Conservation (phyloP, 805 yeast species). For the Kodamaea kaohsiungensis region DNA sequence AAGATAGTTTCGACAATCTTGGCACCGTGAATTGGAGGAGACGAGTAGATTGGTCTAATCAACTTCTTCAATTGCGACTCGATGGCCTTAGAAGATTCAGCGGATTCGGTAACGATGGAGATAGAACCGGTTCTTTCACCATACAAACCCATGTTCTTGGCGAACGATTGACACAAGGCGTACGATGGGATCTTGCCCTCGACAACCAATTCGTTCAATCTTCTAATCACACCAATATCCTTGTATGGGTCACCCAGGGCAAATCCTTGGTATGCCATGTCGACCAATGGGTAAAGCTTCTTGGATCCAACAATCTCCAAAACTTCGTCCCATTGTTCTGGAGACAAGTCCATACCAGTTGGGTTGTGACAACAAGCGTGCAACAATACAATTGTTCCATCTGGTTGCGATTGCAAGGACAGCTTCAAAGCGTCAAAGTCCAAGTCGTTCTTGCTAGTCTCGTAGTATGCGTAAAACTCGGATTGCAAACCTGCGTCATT, state of each 20-base stretch:
- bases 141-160: slow-evolving; percentile 51
- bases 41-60: slow-evolving; percentile 85
- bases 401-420: slow-evolving; percentile 55
- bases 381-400: slow-evolving; percentile 67
- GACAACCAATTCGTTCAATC: slow-evolving; percentile 50
- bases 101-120: slow-evolving; percentile 58
- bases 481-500: slow-evolving; percentile 67
- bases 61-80: slow-evolving; percentile 82
- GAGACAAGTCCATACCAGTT: slow-evolving; percentile 89
- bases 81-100: slow-evolving; percentile 51
- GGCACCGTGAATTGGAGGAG: slow-evolving; percentile 95
- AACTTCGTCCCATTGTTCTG: slow-evolving; percentile 77
- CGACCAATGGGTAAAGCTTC: slow-evolving; percentile 77
- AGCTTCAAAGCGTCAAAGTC: slow-evolving; percentile 63
- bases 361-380: slow-evolving; percentile 99
- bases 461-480: slow-evolving; percentile 70
- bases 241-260: slow-evolving; percentile 79
- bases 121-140: slow-evolving; percentile 75
- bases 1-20: slow-evolving; percentile 81
- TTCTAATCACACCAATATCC: slow-evolving; percentile 56
- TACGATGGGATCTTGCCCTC: slow-evolving; percentile 51
- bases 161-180: slow-evolving; percentile 52
- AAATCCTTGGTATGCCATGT: slow-evolving; percentile 95
- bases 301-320: slow-evolving; percentile 59
- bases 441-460: slow-evolving; percentile 58